Conservation (phyloP, 2,329 filamentous ascomycete genomes). For the Cladosporium sp. region DNA sequence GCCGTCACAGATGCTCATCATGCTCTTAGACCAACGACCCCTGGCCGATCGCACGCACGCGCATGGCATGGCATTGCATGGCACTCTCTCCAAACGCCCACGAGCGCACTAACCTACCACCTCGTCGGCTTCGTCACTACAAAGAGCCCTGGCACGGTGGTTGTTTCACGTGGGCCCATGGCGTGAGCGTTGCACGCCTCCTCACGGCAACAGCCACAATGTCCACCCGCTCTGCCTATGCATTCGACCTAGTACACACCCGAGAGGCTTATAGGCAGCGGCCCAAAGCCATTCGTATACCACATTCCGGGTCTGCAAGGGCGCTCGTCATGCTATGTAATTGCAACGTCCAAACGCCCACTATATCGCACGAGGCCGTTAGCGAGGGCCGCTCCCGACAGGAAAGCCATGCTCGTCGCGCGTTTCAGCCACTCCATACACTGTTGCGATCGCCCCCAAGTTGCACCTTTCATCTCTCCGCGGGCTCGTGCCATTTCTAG, state of each 20-base stretch:
- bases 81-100: neutral
- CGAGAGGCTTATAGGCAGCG: neutral
- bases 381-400: neutral
- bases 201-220: constrained; percentile 2
- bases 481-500: constrained; percentile 9
- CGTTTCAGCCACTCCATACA: constrained; percentile 9
- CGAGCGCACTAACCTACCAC: neutral
- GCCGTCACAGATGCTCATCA: neutral
- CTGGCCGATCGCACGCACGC: neutral
- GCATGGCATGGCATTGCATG: neutral
- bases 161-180: constrained; percentile 5
- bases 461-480: constrained; percentile 11
- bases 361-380: too few species aligned
- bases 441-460: neutral
- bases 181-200: neutral
- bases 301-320: neutral
- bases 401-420: neutral
- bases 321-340: neutral
- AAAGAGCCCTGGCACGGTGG: neutral
- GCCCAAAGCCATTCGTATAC: too few species aligned
- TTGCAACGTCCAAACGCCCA: too few species aligned
- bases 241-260: neutral
- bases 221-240: neutral
- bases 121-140: neutral
- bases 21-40: neutral